Conservation (phyloP, 78 protist species). For the Polysphondylium violaceum region DNA sequence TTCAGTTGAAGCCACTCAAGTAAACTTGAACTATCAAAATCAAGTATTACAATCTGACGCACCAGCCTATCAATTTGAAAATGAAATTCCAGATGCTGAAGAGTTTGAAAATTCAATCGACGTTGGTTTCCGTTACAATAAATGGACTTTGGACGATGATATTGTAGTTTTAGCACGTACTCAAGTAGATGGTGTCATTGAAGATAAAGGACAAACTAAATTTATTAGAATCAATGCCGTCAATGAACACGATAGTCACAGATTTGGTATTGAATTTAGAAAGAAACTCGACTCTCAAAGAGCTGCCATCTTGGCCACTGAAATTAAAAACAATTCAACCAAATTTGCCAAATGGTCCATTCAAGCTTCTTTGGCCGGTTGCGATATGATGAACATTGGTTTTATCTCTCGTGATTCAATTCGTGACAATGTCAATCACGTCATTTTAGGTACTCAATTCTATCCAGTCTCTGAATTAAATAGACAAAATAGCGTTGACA, state of each 20-base stretch:
- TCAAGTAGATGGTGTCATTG: constrained; percentile 51
- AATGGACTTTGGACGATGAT: constrained; percentile 88
- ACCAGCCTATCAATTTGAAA: constrained; percentile 38
- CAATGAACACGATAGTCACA: constrained; percentile 68
- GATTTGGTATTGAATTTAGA: constrained; percentile 73
- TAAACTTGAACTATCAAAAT: constrained; percentile 84
- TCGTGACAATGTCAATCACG: constrained; percentile 41
- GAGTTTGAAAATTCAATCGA: constrained; percentile 73
- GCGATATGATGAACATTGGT: constrained; percentile 84
- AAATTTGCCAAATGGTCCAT: constrained; percentile 84
- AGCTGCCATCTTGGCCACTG: constrained; percentile 90
- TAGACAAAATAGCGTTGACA: constrained; percentile 80
- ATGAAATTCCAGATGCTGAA: constrained; percentile 73
- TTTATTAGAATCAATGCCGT: constrained; percentile 61
- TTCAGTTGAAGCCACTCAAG: constrained; percentile 87
- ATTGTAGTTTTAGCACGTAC: constrained; percentile 62
- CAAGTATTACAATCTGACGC: constrained; percentile 35
- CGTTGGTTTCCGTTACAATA: constrained; percentile 87
- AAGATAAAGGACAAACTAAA: constrained; percentile 26
- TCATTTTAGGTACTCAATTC: constrained; percentile 79
- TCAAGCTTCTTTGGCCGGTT: constrained; percentile 71
- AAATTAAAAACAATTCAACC: constrained; percentile 89
- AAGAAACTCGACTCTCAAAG: constrained; percentile 84
- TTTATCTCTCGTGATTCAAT: constrained; percentile 37
- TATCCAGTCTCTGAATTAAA: constrained; percentile 81